Evolutionary conservation across 768 basidiomycete genomes (phyloP), one percentile per base, ranked within the genome.

Genomic region (Arthromyces matolae): DNA sequence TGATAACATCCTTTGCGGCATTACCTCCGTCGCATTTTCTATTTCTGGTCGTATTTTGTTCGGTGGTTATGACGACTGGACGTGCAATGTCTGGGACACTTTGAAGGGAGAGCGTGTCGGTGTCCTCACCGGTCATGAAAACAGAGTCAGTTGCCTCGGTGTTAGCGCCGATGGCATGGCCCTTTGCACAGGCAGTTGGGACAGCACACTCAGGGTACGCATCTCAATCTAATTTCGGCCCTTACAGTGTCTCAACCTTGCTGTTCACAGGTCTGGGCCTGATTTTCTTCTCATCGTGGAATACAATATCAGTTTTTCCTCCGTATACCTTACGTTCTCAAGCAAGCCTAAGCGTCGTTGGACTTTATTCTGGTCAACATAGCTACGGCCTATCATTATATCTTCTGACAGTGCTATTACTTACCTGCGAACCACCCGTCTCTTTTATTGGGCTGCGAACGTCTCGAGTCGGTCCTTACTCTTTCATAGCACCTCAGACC

Each of bases 71-170:
- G 95, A 99, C 68, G 95, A 99, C 64, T 98, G 96, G 90, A 98
- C 96, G 57, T 94, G 93, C 76, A 99, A 99, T 64, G 95, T 98
- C 42, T 99, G 95, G 95, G 95, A 99, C 65, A 97, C 94, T 23
- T 77, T 99, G 61, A 96, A 95, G 69, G 96, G 96, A 46, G 95
- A 98, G 67, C 89, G 95, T 47, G 93, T 99, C 32, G 95, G 95
- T 48, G 96, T 99, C 43, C 71, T 99, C 52, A 92, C 93, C 29
- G 95, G 96, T 14, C 95, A 99, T 61, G 95, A 99, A 77, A 99
- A 99, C 75, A 77, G 95, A 54, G 93, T 99, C 57, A 90, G 87
- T 62, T 98, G 96, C 74, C 70, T 99, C 57, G 95, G 95, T 45
- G 96, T 98, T 55, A 91, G 87, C 55, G 81, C 84, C 37, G 95